phyloP scores from a whole-genome alignment of 1,139 yeast genomes.

The Pichia sp. region DNA sequence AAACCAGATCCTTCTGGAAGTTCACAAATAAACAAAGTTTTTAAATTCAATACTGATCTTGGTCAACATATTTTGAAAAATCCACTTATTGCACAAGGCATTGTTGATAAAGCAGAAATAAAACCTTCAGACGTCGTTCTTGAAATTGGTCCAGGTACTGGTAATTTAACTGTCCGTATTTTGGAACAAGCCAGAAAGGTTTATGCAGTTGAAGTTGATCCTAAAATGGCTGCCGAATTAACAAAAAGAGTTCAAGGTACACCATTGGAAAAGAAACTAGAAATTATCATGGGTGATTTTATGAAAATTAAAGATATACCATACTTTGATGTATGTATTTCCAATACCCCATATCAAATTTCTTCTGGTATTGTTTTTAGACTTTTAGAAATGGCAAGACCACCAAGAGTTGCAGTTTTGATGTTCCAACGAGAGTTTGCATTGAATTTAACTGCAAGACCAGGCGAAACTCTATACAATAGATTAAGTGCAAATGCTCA shows the following conservation, averaged over 20 bases:
- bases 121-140: constrained; percentile 88
- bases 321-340: constrained; percentile 90
- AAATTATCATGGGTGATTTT: constrained; percentile 88
- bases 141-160: constrained; percentile 99
- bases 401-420: constrained; percentile 90
- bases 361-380: constrained; percentile 95
- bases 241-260: constrained; percentile 97
- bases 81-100: constrained; percentile 95
- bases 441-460: constrained; percentile 82
- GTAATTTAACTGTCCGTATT: constrained; percentile 89
- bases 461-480: constrained; percentile 90
- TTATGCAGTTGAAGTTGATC: constrained; percentile 96
- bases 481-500: constrained; percentile 93
- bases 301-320: constrained; percentile 90
- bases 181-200: constrained; percentile 88
- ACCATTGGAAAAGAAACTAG: constrained; percentile 84
- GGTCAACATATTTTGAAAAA: constrained; percentile 97
- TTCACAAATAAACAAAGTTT: constrained; percentile 71
- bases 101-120: constrained; percentile 91
- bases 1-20: constrained; percentile 46
- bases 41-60: constrained; percentile 90
- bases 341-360: constrained; percentile 96
- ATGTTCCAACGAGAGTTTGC: constrained; percentile 99
- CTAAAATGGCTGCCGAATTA: constrained; percentile 98
- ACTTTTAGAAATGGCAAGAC: constrained; percentile 80